phyloP scores from a whole-genome alignment of 306 rosid genomes.

The Medicago lupulina region DNA sequence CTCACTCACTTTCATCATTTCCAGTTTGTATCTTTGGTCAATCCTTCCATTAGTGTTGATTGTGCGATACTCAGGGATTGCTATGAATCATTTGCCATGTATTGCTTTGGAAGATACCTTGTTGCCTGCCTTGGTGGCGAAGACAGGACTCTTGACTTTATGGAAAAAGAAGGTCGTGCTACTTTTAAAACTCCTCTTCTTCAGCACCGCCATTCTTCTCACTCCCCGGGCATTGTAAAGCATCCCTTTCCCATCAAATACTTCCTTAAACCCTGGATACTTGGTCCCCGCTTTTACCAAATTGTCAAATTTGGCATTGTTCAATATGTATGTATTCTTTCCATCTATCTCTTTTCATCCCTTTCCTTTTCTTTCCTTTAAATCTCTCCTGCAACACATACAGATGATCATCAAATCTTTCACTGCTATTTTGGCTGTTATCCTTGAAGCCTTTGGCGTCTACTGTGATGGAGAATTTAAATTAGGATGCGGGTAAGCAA shows the following conservation, averaged over 20 bases:
- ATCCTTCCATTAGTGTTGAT: slow-evolving; percentile 84
- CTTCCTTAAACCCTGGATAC: slow-evolving; percentile 88
- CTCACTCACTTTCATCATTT: slow-evolving; percentile 26
- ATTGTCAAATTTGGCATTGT: slow-evolving; percentile 93
- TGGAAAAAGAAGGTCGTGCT: slow-evolving; percentile 88
- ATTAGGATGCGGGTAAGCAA: slow-evolving; percentile 87
- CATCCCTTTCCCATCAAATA: slow-evolving; percentile 93
- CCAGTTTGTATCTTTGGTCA: slow-evolving; percentile 77
- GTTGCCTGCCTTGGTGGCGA: slow-evolving; percentile 97
- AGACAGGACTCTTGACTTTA: slow-evolving; percentile 85
- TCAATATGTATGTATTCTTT: slow-evolving; percentile 97
- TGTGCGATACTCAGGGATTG: slow-evolving; percentile 91
- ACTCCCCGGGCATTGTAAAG: slow-evolving; percentile 60
- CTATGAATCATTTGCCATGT: slow-evolving; percentile 99
- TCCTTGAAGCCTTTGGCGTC: slow-evolving; percentile 87
- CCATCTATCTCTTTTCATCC: slow-evolving; percentile 37
- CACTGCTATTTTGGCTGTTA: slow-evolving; percentile 77
- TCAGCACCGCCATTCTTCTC: slow-evolving; percentile 48
- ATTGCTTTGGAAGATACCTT: slow-evolving; percentile 99
- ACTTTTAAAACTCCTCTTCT: slow-evolving; percentile 73
- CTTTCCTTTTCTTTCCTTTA: slow-evolving; percentile 21
- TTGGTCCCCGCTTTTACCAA: slow-evolving; percentile 86
- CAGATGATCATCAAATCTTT: slow-evolving; percentile 96
- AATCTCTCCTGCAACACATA: slow-evolving; percentile 42
- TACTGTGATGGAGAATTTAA: slow-evolving; percentile 98